phyloP scores from a whole-genome alignment of 257 asterid genomes.

The Fraxinus pennsylvanica region DNA sequence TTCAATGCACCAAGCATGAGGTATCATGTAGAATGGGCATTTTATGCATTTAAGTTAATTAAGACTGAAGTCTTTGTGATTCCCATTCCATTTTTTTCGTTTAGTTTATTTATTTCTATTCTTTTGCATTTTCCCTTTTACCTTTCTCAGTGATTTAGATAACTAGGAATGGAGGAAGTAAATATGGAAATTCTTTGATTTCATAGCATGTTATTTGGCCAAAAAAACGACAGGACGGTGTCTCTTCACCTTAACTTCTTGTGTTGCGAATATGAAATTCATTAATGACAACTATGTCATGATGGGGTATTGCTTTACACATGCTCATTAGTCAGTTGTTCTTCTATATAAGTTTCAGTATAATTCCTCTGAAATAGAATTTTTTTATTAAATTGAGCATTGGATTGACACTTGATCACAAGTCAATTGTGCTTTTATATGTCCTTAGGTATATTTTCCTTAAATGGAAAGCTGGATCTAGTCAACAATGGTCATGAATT shows the following conservation, averaged over 20 bases:
- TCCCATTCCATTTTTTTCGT: neutral
- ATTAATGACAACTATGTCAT: neutral
- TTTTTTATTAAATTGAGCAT: no score
- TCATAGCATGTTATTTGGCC: neutral
- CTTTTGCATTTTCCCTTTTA: neutral
- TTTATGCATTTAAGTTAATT: neutral
- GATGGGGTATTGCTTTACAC: neutral
- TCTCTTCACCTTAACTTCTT: neutral
- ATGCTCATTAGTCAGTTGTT: neutral
- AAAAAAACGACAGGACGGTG: neutral
- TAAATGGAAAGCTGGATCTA: constrained; percentile 19
- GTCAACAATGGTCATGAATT: constrained; percentile 8
- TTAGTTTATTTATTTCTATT: neutral
- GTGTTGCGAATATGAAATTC: neutral
- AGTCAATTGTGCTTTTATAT: neutral
- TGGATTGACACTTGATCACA: no score
- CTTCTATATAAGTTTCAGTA: neutral
- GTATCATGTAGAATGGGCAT: neutral
- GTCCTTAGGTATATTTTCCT: constrained; percentile 15
- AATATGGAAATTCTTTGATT: neutral
- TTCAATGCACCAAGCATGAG: neutral
- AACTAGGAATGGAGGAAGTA: neutral
- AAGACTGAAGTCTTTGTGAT: neutral
- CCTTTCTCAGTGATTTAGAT: neutral
- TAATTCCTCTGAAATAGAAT: constrained; percentile 5